phyloP scores from a whole-genome alignment of 2,329 filamentous ascomycete genomes.

The Alternaria arborescens region DNA sequence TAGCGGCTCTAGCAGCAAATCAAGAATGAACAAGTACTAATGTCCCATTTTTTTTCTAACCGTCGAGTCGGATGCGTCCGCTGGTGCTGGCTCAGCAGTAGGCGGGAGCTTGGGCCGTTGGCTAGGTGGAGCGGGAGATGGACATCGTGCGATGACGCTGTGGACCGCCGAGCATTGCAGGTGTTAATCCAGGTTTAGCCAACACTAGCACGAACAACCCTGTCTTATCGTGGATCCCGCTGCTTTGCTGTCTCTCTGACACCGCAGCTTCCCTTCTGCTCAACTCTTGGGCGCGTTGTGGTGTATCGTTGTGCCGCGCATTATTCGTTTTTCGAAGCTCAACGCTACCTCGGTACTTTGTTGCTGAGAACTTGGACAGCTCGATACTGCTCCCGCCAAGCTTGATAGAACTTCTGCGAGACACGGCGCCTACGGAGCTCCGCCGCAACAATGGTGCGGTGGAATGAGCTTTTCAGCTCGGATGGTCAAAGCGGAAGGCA shows the following conservation, averaged over 20 bases:
- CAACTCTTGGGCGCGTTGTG: not conserved
- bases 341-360: conserved; percentile 1
- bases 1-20: conserved; percentile 2
- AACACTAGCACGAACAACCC: conserved; percentile 16
- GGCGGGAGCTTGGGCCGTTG: conserved; percentile 23
- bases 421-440: conserved; percentile 1
- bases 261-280: not conserved
- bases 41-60: not conserved
- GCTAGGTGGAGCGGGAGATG: conserved; percentile 4
- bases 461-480: conserved; percentile 49
- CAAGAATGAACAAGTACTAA: conserved; percentile 1
- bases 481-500: conserved; percentile 52
- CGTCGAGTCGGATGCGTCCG: not conserved
- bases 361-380: not conserved
- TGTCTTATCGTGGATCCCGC: conserved; percentile 5
- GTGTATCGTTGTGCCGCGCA: not conserved
- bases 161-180: conserved; percentile 7
- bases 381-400: conserved; percentile 2
- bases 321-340: not conserved
- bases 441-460: conserved; percentile 48
- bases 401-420: conserved; percentile 1
- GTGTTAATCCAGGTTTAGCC: conserved; percentile 24
- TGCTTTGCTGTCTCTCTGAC: conserved; percentile 11
- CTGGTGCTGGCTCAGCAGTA: conserved; percentile 5
- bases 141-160: conserved; percentile 25